Percentiles rank a stretch among this genome's conserved stretches.
Conservation (phyloP, 2,329 filamentous ascomycete genomes). For the Sporothrix phasma region DNA sequence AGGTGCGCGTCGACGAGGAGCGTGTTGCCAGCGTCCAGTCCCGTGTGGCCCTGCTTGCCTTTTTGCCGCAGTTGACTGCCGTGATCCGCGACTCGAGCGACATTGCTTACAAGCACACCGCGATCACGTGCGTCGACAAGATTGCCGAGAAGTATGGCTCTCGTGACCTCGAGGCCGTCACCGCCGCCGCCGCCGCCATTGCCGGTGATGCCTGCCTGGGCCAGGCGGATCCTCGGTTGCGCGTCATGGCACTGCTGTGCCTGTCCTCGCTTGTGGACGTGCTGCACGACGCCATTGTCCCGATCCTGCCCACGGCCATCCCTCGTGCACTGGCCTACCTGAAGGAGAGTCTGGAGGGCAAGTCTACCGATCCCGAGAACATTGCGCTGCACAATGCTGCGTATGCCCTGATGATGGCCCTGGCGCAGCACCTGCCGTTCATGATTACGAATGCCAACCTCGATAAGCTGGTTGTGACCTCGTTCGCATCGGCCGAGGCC, state of each 20-base stretch:
- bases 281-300: constrained; percentile 74
- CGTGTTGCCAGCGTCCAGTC: constrained; percentile 58
- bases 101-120: constrained; percentile 69
- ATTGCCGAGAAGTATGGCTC: constrained; percentile 94
- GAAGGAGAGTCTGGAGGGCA: constrained; percentile 46
- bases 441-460: constrained; percentile 74
- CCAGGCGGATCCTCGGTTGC: constrained; percentile 60
- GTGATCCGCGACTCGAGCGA: constrained; percentile 66
- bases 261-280: constrained; percentile 85
- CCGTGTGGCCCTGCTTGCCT: constrained; percentile 61
- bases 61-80: constrained; percentile 67
- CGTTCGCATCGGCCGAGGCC: constrained; percentile 59
- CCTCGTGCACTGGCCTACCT: constrained; percentile 64
- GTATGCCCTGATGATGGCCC: constrained; percentile 67
- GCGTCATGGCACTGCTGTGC: constrained; percentile 77
- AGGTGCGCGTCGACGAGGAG: constrained; percentile 66
- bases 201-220: constrained; percentile 68
- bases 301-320: constrained; percentile 67
- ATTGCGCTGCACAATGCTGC: constrained; percentile 68
- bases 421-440: constrained; percentile 77
- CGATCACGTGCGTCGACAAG: constrained; percentile 82
- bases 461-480: constrained; percentile 59
- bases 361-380: constrained; percentile 28
- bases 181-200: constrained; percentile 65
- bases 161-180: constrained; percentile 70